Percentiles rank a stretch among this genome's conserved stretches.
Conservation (phyloP, 495 filamentous ascomycete genomes). For the Penicillium bialowiezense region DNA sequence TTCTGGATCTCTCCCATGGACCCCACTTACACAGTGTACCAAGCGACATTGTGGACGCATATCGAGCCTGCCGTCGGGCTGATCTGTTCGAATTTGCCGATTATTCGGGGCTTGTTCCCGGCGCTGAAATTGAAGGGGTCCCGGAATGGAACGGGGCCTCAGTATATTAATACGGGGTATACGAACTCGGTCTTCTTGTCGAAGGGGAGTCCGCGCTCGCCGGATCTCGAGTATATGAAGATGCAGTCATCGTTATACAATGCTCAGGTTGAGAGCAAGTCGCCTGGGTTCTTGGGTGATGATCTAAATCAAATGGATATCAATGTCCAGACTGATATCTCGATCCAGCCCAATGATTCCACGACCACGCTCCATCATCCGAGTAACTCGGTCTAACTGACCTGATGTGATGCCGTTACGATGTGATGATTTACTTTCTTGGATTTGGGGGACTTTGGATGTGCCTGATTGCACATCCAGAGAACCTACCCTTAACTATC, state of each 20-base stretch:
- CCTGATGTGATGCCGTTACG: conserved; percentile 11
- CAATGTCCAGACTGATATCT: conserved; percentile 29
- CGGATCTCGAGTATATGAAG: conserved; percentile 30
- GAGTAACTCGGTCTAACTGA: background rate
- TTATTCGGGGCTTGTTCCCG: conserved; percentile 51
- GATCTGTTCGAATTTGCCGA: conserved; percentile 56
- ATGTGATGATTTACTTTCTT: conserved; percentile 17
- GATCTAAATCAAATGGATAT: conserved; percentile 25
- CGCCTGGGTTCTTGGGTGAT: conserved; percentile 11
- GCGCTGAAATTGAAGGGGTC: conserved; percentile 29
- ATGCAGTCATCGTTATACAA: conserved; percentile 27
- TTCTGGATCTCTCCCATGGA: conserved; percentile 48
- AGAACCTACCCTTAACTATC: too few relatives aligned
- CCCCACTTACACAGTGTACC: conserved; percentile 47
- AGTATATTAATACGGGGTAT: conserved; percentile 31
- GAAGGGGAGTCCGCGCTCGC: conserved; percentile 24
- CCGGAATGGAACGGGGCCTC: conserved; percentile 18
- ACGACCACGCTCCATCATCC: background rate
- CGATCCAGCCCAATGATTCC: conserved; percentile 19
- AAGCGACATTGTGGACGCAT: conserved; percentile 56
- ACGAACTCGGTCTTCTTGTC: conserved; percentile 26
- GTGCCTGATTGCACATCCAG: too few relatives aligned
- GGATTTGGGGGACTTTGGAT: background rate
- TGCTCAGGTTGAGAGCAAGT: conserved; percentile 8
- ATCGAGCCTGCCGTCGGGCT: conserved; percentile 56